These are phyloP conservation scores for Geranomyces variabilis DNA, from an alignment of 192 early-diverging fungal genomes.

Conservation along the genomic window DNA sequence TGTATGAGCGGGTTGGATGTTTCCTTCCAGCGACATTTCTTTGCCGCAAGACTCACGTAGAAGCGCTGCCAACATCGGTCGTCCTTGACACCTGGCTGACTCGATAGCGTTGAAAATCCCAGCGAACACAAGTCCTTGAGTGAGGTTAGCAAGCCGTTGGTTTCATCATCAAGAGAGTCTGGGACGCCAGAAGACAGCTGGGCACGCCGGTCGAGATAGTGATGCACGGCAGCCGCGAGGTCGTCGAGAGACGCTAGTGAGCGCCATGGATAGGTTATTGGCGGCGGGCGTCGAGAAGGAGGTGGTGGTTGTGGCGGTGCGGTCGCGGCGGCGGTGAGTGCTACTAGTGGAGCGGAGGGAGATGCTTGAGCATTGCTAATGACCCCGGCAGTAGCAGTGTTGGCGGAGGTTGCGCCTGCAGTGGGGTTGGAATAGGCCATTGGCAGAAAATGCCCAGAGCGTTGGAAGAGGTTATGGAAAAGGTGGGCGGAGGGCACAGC, in stretches of 20 bases:
- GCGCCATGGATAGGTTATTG: not conserved
- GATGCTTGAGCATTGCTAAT: too few species aligned
- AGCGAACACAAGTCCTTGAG: not conserved
- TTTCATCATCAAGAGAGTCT: not conserved
- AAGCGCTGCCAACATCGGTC: not conserved
- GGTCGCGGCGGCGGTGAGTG: too few species aligned
- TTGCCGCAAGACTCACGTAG: not conserved
- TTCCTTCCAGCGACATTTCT: not conserved
- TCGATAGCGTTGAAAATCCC: not conserved
- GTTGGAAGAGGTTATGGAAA: too few species aligned
- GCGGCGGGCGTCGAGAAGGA: not conserved
- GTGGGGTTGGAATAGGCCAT: too few species aligned
- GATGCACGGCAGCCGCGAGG: not conserved
- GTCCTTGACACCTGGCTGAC: constrained; percentile 5
- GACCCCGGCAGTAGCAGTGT: too few species aligned
- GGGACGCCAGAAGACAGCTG: not conserved
- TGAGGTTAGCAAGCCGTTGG: not conserved
- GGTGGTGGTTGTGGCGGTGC: too few species aligned
- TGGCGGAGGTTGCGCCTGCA: too few species aligned
- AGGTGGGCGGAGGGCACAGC: too few species aligned
- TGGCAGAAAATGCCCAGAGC: too few species aligned
- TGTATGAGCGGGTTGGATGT: not conserved
- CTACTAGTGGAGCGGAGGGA: too few species aligned
- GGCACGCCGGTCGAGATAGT: constrained; percentile 3
- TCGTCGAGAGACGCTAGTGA: not conserved